Evolutionary conservation across 306 rosid species (phyloP), one percentile per base, ranked within the genome.

Genomic region (Cucurbita moschata): DNA sequence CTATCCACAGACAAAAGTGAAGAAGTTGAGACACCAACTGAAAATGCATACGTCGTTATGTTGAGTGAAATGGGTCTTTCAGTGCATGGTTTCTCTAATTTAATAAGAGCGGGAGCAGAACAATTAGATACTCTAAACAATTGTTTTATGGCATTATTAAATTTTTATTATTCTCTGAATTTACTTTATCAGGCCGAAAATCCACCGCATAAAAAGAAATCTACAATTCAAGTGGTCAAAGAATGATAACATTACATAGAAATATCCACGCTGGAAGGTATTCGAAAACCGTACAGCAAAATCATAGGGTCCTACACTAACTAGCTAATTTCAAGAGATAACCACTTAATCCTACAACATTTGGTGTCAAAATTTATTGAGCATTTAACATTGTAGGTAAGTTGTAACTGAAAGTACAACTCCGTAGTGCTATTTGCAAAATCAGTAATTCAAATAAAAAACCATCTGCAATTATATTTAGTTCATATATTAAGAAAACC

Each of bases 41-140:
- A 75, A 77, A 38, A 74, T 23, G 75, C 76, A 85, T 73, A 23
- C 9, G 82, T 54, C 50, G 90, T 52, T 65, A 80, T 83, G 53
- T 80, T 81, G 52, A 82, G 81, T 51, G 83, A 76, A 74, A 78
- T 76, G 56, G 85, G 75, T 80, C 82, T 80, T 77, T 83, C 85
- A 84, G 46, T 60, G 72, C 68, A 68, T 37, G 63, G 82, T 37
- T 78, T 78, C 52, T 80, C 80, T 37, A 54, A 74, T 78, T 75
- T 83, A 49, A 67, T 79, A 72, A 80, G 72, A 63, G 51, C 58
- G 73, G 80, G 62, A 68, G 81, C 65, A 68, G 71, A 61, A 78
- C 69, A 73, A 78, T 83, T 53, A 71, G 78, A 75, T 59, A 76
- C 79, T 71, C 71, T 83, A 63, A 78, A 59, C 56, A 71, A 81